Evolutionary conservation across 129 eudicot species (phyloP), one percentile per base, ranked within the genome.

Genomic region (Lactuca saligna): DNA sequence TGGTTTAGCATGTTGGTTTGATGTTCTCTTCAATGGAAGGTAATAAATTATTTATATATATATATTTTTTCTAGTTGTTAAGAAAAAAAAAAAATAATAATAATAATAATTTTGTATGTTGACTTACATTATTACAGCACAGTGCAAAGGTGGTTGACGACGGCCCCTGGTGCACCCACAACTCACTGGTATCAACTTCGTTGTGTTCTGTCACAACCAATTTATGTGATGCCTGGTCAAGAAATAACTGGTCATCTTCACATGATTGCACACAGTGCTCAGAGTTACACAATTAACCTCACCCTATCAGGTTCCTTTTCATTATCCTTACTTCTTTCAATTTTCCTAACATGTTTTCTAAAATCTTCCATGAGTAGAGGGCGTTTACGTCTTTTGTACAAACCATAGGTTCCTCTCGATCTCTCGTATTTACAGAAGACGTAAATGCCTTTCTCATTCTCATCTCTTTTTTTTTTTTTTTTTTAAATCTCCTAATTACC

Each of bases 121-220:
- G 38, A 4, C 0, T 35, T 4, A 35, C 38, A 4, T 35, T 16
- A 4, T 35, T 16, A 34, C 82, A 93, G 99, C 81, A 81, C 95
- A 5, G 90, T 85, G 17, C 97, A 87, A 80, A 78, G 99, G 78
- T 93, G 99, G 99, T 83, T 93, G 54, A 93, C 97, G 34, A 93
- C 99, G n/a, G 91, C 99, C 72, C 99, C 99, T 56, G 97, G 97
- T 70, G 95, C 97, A 57, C 95, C 95, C 17, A 93, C 99, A 57
- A 93, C 99, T 11, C 98, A 93, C 74, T 93, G 98, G 98, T 89
- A 93, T 55, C 98, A 93, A 71, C 71, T 93, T 12, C 97, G 99
- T 11, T 93, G 99, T 64, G 99, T 93, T 20, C 69, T 93, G 39
- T 61, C 92, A 46, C 99, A 93, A 76, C 99, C 99, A 32, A 81